A percentile compares a stretch with the other conserved stretches of the same genome.
Conservation (phyloP, 2,329 filamentous ascomycete genomes). For the Xylariomycetidae sp. region DNA sequence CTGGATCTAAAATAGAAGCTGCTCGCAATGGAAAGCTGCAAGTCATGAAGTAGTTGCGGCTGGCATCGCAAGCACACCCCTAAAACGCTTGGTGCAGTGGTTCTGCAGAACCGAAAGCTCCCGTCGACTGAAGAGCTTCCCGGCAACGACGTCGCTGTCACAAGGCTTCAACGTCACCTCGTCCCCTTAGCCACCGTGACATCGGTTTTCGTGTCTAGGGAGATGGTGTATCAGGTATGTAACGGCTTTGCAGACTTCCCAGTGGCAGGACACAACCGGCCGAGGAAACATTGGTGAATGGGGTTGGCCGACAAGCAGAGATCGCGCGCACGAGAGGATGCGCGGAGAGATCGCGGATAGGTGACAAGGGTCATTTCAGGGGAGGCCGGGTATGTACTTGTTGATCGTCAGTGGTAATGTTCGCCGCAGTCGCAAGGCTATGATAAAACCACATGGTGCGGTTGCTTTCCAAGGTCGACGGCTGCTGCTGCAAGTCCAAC, state of each 20-base stretch:
- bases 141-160: conserved; percentile 6
- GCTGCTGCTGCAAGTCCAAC: too few species aligned
- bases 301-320: too few species aligned
- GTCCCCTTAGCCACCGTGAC: conserved; percentile 12
- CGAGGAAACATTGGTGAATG: too few species aligned
- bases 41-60: conserved; percentile 17
- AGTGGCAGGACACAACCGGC: too few species aligned
- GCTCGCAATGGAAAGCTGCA: conserved; percentile 20
- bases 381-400: too few species aligned
- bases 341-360: too few species aligned
- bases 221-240: conserved; percentile 9
- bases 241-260: too few species aligned
- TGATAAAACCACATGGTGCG: conserved; percentile 23
- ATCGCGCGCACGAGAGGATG: too few species aligned
- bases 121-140: conserved; percentile 8
- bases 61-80: conserved; percentile 6
- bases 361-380: too few species aligned
- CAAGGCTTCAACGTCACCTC: conserved; percentile 11
- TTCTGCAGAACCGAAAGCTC: conserved; percentile 17
- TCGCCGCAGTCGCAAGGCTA: conserved; percentile 17
- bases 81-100: conserved; percentile 9
- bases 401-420: too few species aligned
- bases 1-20: conserved; percentile 18
- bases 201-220: conserved; percentile 14
- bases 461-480: too few species aligned